Percentiles rank a stretch among this genome's conserved stretches.
phyloP scores from a whole-genome alignment of 768 basidiomycete genomes.

The Russula ochroleuca region DNA sequence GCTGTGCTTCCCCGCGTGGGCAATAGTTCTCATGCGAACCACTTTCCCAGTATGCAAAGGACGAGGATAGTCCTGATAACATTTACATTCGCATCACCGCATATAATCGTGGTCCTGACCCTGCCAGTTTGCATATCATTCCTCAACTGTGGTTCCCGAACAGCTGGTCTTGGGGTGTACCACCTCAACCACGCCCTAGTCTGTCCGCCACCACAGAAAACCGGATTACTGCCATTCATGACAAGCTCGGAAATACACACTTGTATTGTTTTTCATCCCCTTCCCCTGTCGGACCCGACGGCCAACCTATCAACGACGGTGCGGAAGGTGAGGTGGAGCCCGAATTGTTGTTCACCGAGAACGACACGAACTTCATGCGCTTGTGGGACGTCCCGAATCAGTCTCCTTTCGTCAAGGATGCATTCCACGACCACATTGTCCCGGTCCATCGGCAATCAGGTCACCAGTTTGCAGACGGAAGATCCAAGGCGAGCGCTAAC shows the following conservation, averaged over 20 bases:
- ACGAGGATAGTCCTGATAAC: slow-evolving; percentile 84
- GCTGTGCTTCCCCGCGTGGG: background rate
- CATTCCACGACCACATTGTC: slow-evolving; percentile 97
- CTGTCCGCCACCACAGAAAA: slow-evolving; percentile 54
- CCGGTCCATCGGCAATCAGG: slow-evolving; percentile 68
- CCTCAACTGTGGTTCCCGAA: slow-evolving; percentile 98
- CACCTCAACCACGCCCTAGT: slow-evolving; percentile 61
- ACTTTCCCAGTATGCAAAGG: slow-evolving; percentile 85
- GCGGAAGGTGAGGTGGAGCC: slow-evolving; percentile 72
- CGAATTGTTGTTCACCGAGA: slow-evolving; percentile 90
- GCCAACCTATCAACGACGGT: slow-evolving; percentile 44
- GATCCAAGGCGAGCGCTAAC: slow-evolving; percentile 23
- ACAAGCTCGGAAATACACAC: slow-evolving; percentile 67
- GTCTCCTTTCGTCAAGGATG: slow-evolving; percentile 86
- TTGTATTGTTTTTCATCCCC: slow-evolving; percentile 91
- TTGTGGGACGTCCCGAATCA: slow-evolving; percentile 87
- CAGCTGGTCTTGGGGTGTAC: slow-evolving; percentile 91
- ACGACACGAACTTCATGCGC: slow-evolving; percentile 92
- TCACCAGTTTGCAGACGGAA: slow-evolving; percentile 19
- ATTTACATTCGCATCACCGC: slow-evolving; percentile 91
- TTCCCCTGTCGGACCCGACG: slow-evolving; percentile 75
- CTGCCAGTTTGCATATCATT: slow-evolving; percentile 88
- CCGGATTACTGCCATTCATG: slow-evolving; percentile 69
- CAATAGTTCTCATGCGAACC: slow-evolving; percentile 6
- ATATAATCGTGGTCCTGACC: slow-evolving; percentile 95